Conservation (phyloP, 1,139 yeast species). For the Suhomyces choctaworum region DNA sequence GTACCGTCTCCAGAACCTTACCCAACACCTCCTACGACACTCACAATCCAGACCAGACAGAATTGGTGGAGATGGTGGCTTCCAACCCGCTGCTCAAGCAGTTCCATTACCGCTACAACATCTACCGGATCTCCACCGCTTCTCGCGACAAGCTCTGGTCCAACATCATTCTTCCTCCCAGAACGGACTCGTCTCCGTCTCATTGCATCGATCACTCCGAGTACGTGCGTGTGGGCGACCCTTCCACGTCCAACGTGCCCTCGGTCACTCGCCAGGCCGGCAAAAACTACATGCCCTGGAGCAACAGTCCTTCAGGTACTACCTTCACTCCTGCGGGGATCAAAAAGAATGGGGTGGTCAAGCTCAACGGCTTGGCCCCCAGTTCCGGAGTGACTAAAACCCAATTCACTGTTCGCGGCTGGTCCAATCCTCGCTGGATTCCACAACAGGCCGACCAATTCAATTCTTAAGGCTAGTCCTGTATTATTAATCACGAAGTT, state of each 20-base stretch:
- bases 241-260: conserved; percentile 3
- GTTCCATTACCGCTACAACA: conserved; percentile 31
- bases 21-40: conserved; percentile 32
- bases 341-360: conserved; percentile 22
- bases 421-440: conserved; percentile 53
- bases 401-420: conserved; percentile 56
- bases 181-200: conserved; percentile 38
- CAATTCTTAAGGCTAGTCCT: conserved; percentile 7
- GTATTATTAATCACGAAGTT: too few relatives aligned
- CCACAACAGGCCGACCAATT: conserved; percentile 2
- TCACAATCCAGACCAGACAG: conserved; percentile 24
- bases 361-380: conserved; percentile 38
- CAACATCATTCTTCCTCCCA: conserved; percentile 48
- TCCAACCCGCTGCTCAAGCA: conserved; percentile 22
- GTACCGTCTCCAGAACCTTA: conserved; percentile 28
- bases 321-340: conserved; percentile 41
- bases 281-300: conserved; percentile 41
- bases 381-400: conserved; percentile 39
- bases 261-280: conserved; percentile 14
- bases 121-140: conserved; percentile 35
- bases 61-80: conserved; percentile 12
- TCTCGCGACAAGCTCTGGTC: conserved; percentile 52
- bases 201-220: conserved; percentile 23
- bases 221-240: conserved; percentile 24
- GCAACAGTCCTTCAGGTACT: conserved; percentile 13